A percentile compares a stretch with the other conserved stretches of the same genome.
These are phyloP conservation scores for Pichia eremophila DNA, from an alignment of 805 yeast species.

Conservation along the genomic window DNA sequence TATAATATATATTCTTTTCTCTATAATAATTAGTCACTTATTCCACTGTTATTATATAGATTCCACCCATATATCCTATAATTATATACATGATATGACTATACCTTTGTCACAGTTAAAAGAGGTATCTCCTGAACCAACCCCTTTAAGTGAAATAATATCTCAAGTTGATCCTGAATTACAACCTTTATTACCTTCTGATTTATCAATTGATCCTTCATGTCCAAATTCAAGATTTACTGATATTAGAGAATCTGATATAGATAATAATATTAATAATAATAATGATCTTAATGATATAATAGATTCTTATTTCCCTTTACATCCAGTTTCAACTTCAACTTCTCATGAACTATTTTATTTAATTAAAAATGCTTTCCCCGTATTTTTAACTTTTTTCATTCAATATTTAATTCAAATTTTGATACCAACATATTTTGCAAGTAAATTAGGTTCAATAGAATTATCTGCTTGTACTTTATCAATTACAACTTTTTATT, in stretches of 20 bases:
- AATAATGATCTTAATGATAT: neutral
- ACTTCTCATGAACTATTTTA: constrained; percentile 13
- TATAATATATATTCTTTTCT: too few species aligned
- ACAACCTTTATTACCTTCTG: neutral
- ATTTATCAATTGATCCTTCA: too few species aligned
- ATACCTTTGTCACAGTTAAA: neutral
- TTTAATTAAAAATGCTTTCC: constrained; percentile 35
- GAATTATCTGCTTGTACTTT: constrained; percentile 66
- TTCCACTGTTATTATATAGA: too few species aligned
- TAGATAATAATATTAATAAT: neutral
- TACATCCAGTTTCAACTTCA: constrained; percentile 12
- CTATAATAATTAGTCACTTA: too few species aligned
- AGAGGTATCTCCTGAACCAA: neutral
- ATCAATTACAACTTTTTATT: constrained; percentile 66
- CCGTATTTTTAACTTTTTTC: constrained; percentile 56
- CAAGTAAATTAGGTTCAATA: constrained; percentile 56
- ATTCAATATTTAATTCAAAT: constrained; percentile 64
- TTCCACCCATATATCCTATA: too few species aligned
- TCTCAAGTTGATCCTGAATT: neutral
- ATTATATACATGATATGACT: neutral
- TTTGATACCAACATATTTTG: constrained; percentile 62
- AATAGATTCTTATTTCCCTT: neutral
- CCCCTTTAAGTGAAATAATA: neutral
- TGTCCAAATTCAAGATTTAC: neutral
- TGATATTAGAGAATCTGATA: neutral